Percentiles rank a stretch among this genome's conserved stretches.
Conservation (phyloP, 768 basidiomycete species). For the Dacryopinax spathularia region DNA sequence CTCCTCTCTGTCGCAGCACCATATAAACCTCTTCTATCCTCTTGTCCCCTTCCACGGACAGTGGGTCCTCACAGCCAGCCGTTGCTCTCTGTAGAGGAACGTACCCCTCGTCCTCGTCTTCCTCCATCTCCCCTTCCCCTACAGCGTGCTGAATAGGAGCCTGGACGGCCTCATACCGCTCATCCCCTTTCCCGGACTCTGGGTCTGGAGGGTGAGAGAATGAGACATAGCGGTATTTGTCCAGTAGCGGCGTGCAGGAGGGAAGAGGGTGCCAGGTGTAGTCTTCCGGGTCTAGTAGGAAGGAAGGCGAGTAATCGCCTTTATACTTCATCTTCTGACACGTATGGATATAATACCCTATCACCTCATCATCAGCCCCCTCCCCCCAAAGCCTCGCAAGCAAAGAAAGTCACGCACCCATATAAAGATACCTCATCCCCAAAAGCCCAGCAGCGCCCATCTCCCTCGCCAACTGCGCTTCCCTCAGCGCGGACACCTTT, state of each 20-base stretch:
- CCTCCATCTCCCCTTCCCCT: background rate
- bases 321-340: constrained; percentile 96
- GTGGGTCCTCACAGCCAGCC: constrained; percentile 16
- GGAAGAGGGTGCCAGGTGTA: constrained; percentile 62
- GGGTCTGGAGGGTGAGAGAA: constrained; percentile 40
- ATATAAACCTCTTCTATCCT: constrained; percentile 11
- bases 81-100: constrained; percentile 23
- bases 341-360: constrained; percentile 85
- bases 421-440: constrained; percentile 58
- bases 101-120: background rate
- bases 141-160: background rate
- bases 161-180: background rate
- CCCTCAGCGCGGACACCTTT: constrained; percentile 80
- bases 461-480: constrained; percentile 59
- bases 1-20: constrained; percentile 3
- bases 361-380: background rate
- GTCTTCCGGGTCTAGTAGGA: constrained; percentile 71
- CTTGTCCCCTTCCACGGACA: constrained; percentile 7
- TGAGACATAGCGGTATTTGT: constrained; percentile 50
- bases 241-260: constrained; percentile 44
- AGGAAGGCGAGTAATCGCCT: constrained; percentile 81
- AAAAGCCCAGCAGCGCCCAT: constrained; percentile 54
- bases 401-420: constrained; percentile 44
- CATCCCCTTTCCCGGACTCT: background rate
- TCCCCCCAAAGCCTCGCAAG: background rate